Evolutionary conservation across 441 rosid species (phyloP).

Genomic region (Gossypium lobatum): DNA sequence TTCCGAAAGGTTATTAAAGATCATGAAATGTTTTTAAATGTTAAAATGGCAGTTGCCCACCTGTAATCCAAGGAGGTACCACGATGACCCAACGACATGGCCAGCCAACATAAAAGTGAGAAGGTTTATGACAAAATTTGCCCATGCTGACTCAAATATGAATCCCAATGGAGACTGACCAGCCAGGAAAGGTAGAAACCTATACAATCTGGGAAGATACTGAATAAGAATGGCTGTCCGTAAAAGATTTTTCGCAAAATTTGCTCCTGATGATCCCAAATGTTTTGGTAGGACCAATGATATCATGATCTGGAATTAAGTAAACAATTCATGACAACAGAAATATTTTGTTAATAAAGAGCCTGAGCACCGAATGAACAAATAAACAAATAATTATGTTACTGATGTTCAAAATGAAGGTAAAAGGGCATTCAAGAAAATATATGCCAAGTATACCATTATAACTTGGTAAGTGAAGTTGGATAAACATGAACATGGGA

Average conservation of each 20-base stretch:
- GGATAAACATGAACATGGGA: neutral
- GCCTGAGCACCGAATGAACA: neutral
- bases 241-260: constrained; percentile 59
- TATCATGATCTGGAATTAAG: constrained; percentile 51
- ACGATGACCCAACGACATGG: constrained; percentile 73
- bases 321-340: neutral
- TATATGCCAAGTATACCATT: neutral
- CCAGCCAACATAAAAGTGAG: constrained; percentile 71
- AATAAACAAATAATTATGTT: neutral
- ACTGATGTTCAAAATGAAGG: neutral
- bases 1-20: neutral
- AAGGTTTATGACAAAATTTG: constrained; percentile 78
- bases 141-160: constrained; percentile 89
- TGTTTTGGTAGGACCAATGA: constrained; percentile 35
- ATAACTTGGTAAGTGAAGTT: neutral
- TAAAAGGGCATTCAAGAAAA: neutral
- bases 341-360: neutral
- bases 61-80: constrained; percentile 94
- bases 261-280: constrained; percentile 49
- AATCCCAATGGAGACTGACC: constrained; percentile 72
- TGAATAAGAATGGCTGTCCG: constrained; percentile 59
- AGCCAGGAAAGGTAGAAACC: constrained; percentile 64
- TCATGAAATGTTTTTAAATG: neutral
- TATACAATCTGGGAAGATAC: constrained; percentile 65
- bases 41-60: constrained; percentile 27